Base-by-base conservation (phyloP, 1,284 basidiomycete species). In the Inonotus obliquus region DNA sequence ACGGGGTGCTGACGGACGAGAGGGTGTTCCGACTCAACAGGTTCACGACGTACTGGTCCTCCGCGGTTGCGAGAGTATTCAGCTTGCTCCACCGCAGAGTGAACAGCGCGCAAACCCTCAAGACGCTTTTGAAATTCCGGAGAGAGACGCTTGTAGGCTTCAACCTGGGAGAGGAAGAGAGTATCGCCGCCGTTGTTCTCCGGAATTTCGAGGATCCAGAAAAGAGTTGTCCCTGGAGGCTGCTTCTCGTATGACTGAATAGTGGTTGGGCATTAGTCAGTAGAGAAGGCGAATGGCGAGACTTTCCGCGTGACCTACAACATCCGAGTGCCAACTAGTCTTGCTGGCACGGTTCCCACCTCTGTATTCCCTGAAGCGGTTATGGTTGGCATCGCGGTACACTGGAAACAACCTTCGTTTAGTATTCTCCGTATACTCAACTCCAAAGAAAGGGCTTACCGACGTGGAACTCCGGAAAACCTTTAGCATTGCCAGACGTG, bases 111-210 rank as follows among this genome's bases (percentile, higher is more conserved):
- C 1, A 89, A 77, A 7, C 81, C 82, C 70, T 87, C 83, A 51
- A 91, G 81, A 69, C 82, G 83, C 58, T 80, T 79, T 65, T 81
- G 74, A 76, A 91, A 85, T 53, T 80, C 79, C n/a, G 81, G 81
- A 0, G 87, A 89, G 59, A 91, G 81, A n/a, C 83, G 80, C 48
- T 83, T 82, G 76, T 87, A 88, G 0, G 85, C 84, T 63, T 84
- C 83, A 60, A 81, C 81, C 66, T 83, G 80, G 4, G 80, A 84
- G 1, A 77, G 70, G 75, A 85, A 86, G 67, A 85, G 75, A 0
- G 85, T 86, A 70, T 86, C 84, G 10, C 83, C 83, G 7, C 83
- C 83, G 23, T 81, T 68, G 29, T 35, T 35, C 25, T 57, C 29
- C 60, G 69, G 72, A 65, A 73, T 72, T 54, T 81, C 79, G 54